These are phyloP conservation scores for Xylaria palmicola DNA, from an alignment of 495 filamentous ascomycete species.

Conservation along the genomic window DNA sequence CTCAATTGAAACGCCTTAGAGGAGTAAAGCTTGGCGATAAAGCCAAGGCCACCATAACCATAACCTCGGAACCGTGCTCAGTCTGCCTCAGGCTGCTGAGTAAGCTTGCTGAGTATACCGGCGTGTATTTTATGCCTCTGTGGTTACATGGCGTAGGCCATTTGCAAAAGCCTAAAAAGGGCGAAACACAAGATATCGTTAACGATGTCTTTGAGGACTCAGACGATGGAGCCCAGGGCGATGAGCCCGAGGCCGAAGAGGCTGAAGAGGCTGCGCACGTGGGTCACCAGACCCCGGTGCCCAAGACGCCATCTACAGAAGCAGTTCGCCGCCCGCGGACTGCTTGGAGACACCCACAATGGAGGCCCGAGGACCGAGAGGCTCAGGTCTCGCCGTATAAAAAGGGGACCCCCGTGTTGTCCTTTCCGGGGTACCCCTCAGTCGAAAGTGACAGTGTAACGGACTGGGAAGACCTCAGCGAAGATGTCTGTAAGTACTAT, in stretches of 20 bases:
- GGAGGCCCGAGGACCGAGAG: background rate
- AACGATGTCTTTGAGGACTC: constrained; percentile 14
- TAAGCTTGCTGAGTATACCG: constrained; percentile 18
- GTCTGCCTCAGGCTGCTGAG: constrained; percentile 23
- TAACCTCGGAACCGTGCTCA: constrained; percentile 23
- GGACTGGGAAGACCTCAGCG: background rate
- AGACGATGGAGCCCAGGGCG: constrained; percentile 10
- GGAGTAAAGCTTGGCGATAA: constrained; percentile 4
- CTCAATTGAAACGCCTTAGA: constrained; percentile 10
- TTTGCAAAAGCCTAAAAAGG: constrained; percentile 16
- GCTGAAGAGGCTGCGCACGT: too few relatives aligned
- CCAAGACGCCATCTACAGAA: too few relatives aligned
- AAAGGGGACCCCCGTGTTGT: background rate
- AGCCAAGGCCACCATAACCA: constrained; percentile 16
- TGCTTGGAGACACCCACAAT: background rate
- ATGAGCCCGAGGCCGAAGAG: too few relatives aligned
- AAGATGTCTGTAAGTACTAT: background rate
- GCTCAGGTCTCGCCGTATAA: background rate
- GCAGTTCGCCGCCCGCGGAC: too few relatives aligned
- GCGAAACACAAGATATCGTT: constrained; percentile 16
- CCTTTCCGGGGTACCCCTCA: background rate
- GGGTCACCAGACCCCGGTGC: too few relatives aligned
- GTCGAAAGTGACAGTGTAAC: background rate
- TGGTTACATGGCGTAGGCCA: constrained; percentile 21
- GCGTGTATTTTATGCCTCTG: constrained; percentile 14